A percentile compares a stretch with the other conserved stretches of the same genome.
These are phyloP conservation scores for Noccaea bulbosa DNA, from an alignment of 345 rosid genomes.

Conservation along the genomic window DNA sequence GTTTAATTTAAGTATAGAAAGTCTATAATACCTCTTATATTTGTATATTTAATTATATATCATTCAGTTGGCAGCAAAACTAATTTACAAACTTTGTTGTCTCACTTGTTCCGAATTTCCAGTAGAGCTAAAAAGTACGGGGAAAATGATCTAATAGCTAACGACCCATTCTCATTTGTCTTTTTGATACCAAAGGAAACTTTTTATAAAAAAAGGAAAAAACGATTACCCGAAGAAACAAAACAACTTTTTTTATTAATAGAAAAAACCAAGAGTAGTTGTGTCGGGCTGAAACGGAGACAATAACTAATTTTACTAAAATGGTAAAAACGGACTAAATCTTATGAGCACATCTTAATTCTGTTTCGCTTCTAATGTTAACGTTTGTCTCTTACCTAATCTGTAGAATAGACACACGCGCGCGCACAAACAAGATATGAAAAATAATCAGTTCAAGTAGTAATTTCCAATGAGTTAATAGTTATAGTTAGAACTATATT, in stretches of 20 bases:
- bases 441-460: neutral
- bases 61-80: neutral
- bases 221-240: neutral
- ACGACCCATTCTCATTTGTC: constrained; percentile 12
- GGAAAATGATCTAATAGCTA: neutral
- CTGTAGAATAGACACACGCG: neutral
- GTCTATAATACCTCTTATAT: neutral
- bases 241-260: neutral
- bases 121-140: neutral
- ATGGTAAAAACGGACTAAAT: constrained; percentile 32
- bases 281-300: constrained; percentile 33
- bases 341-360: constrained; percentile 8
- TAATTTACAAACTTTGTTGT: neutral
- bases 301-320: constrained; percentile 19
- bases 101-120: neutral
- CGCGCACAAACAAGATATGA: neutral
- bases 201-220: no score
- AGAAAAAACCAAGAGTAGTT: neutral
- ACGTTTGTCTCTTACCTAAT: constrained; percentile 27
- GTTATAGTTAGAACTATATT: neutral
- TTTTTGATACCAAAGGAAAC: neutral
- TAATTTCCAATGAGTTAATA: neutral
- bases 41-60: neutral
- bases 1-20: neutral
- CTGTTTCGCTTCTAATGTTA: constrained; percentile 32